These are phyloP conservation scores for Venturiaceae sp. DNA, from an alignment of 2,329 filamentous ascomycete genomes.

Conservation along the genomic window DNA sequence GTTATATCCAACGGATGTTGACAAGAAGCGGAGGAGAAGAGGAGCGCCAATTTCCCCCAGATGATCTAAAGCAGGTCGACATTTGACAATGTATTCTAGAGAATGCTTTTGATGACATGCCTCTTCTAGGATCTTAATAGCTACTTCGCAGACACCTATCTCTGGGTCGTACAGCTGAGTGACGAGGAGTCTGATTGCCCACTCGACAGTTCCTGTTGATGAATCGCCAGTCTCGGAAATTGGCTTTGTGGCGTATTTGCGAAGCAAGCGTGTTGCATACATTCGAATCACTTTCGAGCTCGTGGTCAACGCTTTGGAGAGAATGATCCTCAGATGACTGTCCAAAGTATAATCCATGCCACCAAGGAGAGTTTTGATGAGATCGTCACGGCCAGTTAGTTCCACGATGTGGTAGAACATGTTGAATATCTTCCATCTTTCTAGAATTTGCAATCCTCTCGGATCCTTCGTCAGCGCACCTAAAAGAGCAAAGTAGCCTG, in stretches of 20 bases:
- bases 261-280: constrained; percentile 74
- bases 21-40: constrained; percentile 81
- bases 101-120: constrained; percentile 88
- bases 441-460: constrained; percentile 79
- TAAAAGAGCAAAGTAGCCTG: constrained; percentile 89
- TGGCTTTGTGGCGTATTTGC: constrained; percentile 69
- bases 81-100: constrained; percentile 93
- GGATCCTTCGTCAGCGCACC: constrained; percentile 76
- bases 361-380: constrained; percentile 78
- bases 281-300: constrained; percentile 87
- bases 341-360: constrained; percentile 84
- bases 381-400: constrained; percentile 77
- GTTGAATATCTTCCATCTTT: constrained; percentile 96
- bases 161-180: constrained; percentile 97
- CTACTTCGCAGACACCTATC: constrained; percentile 90
- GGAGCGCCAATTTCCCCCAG: constrained; percentile 94
- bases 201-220: constrained; percentile 65
- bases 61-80: constrained; percentile 86
- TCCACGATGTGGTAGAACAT: constrained; percentile 99
- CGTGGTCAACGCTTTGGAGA: constrained; percentile 88
- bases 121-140: constrained; percentile 94
- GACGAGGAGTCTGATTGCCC: constrained; percentile 95
- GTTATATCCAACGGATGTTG: constrained; percentile 93
- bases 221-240: constrained; percentile 22
- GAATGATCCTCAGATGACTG: constrained; percentile 81